phyloP scores from a whole-genome alignment of 192 early-diverging fungal species.

The Martensiomyces pterosporus region DNA sequence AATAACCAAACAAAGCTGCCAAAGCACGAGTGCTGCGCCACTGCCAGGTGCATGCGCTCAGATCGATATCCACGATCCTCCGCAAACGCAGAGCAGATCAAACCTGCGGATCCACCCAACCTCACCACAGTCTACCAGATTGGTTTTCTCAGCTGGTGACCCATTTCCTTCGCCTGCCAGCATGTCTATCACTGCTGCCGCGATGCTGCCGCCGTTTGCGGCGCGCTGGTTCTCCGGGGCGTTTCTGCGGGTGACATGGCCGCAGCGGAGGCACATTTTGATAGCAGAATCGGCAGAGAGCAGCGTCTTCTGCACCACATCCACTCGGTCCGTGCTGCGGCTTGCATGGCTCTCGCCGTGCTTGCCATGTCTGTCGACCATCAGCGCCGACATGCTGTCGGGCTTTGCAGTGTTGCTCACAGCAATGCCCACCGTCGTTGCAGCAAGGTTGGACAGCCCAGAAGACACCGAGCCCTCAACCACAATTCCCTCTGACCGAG shows the following conservation, averaged over 20 bases:
- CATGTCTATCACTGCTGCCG: not conserved
- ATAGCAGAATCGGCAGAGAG: conserved; percentile 20
- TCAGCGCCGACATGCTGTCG: not conserved
- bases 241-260: conserved; percentile 35
- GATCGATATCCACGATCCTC: conserved; percentile 38
- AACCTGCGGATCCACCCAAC: conserved; percentile 37
- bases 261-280: conserved; percentile 39
- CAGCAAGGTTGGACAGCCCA: conserved; percentile 9
- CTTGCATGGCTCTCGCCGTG: conserved; percentile 11
- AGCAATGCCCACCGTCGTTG: not conserved
- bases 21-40: too few relatives aligned
- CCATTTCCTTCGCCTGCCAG: too few relatives aligned
- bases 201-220: not conserved
- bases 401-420: not conserved
- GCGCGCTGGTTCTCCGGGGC: not conserved
- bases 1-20: too few relatives aligned
- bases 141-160: too few relatives aligned
- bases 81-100: conserved; percentile 36
- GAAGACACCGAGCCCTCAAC: conserved; percentile 15
- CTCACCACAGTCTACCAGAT: too few relatives aligned
- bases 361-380: conserved; percentile 10
- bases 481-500: conserved; percentile 42
- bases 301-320: conserved; percentile 44
- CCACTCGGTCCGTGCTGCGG: conserved; percentile 21
- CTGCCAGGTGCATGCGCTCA: too few relatives aligned